A percentile compares a stretch with the other conserved stretches of the same genome.
Evolutionary conservation across 1,284 basidiomycete species (phyloP).

Genomic region (Tilletia indica): DNA sequence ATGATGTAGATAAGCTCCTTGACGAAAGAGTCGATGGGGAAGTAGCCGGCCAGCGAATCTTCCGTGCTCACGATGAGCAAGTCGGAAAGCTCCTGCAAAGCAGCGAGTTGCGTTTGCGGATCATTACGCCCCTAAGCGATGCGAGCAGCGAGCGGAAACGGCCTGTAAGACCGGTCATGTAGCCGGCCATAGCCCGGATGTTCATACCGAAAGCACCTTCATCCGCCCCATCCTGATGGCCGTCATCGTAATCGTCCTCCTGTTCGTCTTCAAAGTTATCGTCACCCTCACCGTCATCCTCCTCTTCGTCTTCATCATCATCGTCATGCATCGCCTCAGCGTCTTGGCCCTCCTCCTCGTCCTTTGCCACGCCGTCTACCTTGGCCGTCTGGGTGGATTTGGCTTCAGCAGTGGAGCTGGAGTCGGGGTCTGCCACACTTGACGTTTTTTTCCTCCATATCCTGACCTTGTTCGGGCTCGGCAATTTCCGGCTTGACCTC

Average conservation of each 20-base stretch:
- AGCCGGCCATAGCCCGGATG: slow-evolving; percentile 48
- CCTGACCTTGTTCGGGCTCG: background rate
- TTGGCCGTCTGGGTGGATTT: slow-evolving; percentile 13
- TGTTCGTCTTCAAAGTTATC: slow-evolving; percentile 29
- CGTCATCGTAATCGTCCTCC: slow-evolving; percentile 29
- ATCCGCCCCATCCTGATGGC: slow-evolving; percentile 27
- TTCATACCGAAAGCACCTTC: slow-evolving; percentile 43
- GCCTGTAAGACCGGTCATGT: slow-evolving; percentile 41
- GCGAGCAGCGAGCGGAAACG: slow-evolving; percentile 44
- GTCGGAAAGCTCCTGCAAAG: slow-evolving; percentile 91
- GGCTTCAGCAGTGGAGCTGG: background rate
- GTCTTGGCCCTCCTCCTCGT: slow-evolving; percentile 26
- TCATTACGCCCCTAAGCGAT: slow-evolving; percentile 40
- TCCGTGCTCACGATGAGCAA: slow-evolving; percentile 93
- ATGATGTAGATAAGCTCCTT: slow-evolving; percentile 88
- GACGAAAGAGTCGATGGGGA: slow-evolving; percentile 87
- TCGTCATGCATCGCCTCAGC: slow-evolving; percentile 28
- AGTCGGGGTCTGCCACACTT: background rate
- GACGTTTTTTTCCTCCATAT: background rate
- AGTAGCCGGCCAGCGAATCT: slow-evolving; percentile 90
- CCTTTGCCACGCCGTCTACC: slow-evolving; percentile 24
- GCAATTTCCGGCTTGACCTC: background rate
- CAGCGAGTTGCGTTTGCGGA: slow-evolving; percentile 73
- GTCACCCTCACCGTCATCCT: slow-evolving; percentile 33
- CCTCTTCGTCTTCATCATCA: slow-evolving; percentile 30